These are phyloP conservation scores for Entomortierella chlamydospora DNA, from an alignment of 192 early-diverging fungal genomes.

Conservation along the genomic window DNA sequence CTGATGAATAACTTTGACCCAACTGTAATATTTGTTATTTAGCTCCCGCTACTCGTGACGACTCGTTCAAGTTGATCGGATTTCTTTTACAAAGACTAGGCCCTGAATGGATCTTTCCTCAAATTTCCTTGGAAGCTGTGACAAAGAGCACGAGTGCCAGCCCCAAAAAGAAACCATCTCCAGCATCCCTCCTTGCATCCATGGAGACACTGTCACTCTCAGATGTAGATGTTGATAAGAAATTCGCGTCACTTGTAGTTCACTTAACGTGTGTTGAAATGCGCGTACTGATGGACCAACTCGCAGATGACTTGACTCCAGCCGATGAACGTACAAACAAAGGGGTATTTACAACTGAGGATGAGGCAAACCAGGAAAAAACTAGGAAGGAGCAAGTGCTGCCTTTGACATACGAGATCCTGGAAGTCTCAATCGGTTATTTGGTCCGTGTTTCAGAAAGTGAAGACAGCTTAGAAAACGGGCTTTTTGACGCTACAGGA, in stretches of 20 bases:
- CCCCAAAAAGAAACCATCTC: slow-evolving; percentile 24
- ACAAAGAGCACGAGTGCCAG: background rate
- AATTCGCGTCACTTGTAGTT: slow-evolving; percentile 32
- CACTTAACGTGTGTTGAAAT: slow-evolving; percentile 41
- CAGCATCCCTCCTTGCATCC: slow-evolving; percentile 23
- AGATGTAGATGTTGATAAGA: slow-evolving; percentile 38
- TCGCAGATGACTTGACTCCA: slow-evolving; percentile 16
- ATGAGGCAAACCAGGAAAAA: slow-evolving; percentile 5
- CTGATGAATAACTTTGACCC: background rate
- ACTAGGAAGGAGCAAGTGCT: slow-evolving; percentile 34
- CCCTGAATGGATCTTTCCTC: slow-evolving; percentile 40
- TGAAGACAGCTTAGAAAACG: slow-evolving; percentile 15
- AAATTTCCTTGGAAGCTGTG: background rate
- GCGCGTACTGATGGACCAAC: slow-evolving; percentile 38
- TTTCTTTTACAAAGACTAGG: slow-evolving; percentile 40
- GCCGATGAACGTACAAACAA: background rate
- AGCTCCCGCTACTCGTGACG: slow-evolving; percentile 34
- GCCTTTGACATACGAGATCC: slow-evolving; percentile 32
- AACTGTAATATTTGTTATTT: background rate
- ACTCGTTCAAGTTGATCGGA: slow-evolving; percentile 41
- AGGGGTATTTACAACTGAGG: background rate
- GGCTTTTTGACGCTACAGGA: slow-evolving; percentile 35
- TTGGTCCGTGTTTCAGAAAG: slow-evolving; percentile 27
- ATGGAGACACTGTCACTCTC: slow-evolving; percentile 33
- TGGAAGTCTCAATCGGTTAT: slow-evolving; percentile 42